Evolutionary conservation across 805 yeast species (phyloP), one percentile per base, ranked within the genome.

Genomic region (Dipodascus albidus): DNA sequence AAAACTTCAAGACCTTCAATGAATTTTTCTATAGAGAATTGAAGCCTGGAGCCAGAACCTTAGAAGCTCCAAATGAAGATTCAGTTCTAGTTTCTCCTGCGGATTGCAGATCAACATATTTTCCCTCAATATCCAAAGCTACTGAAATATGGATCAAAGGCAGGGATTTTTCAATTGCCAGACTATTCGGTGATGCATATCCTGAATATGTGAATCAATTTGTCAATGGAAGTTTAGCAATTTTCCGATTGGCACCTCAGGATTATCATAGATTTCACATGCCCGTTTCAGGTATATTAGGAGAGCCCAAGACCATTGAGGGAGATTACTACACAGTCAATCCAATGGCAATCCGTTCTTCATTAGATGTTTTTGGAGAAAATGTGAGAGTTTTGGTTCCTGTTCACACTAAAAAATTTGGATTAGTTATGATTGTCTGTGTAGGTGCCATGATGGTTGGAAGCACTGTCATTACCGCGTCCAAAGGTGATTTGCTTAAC

Each of bases 361-460:
- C 80, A 9, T 69, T 91, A 53, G 98, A 91, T 66, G 97, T 91
- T 0, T 93, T 80, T 69, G 96, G 97, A 6, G 97, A 90, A 61
- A 91, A 91, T 62, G 82, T 87, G 0, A 74, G 98, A 42, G 82
- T 83, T 2, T 70, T 89, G 1, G 74, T 90, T 1, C 89, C 96
- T 0, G 81, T 91, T 20, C 79, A 85, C 27, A 80, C 96, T 1
- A 73, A 76, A 31, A 71, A 77, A n/a, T 90, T 87, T 65, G 97
- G 97, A 0, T 74, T 78, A 0, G 85, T 91, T 19, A 71, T 85
- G 57, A 75, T 87, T 69, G 79, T 88, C 21, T 81, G 93, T 3
- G 87, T 91, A 2, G 99, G 99, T 35, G 99, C 99, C 0, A 91
- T 93, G 98, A 89, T 91, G 97, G 99, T 91, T 1, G 98, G 98